Conservation (phyloP, 2,329 filamentous ascomycete species). For the Calonectria pseudoreteaudii region DNA sequence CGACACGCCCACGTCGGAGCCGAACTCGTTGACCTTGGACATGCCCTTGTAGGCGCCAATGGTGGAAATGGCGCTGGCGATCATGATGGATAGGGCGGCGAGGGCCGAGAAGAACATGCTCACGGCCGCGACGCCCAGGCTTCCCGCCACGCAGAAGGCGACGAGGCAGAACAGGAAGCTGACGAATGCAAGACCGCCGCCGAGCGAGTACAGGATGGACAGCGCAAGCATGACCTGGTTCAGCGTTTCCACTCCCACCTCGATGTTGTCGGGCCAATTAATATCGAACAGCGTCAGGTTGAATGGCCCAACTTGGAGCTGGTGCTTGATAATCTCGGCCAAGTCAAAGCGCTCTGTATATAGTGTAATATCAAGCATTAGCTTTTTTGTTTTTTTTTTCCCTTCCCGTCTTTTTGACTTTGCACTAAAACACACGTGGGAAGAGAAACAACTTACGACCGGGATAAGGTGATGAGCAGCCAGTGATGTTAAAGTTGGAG, state of each 20-base stretch:
- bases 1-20: not conserved
- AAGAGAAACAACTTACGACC: constrained; percentile 4
- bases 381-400: not conserved
- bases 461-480: not conserved
- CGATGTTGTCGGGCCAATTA: constrained; percentile 5
- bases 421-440: not conserved
- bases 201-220: not conserved
- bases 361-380: not conserved
- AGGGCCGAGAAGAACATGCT: constrained; percentile 6
- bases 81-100: not conserved
- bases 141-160: constrained; percentile 1
- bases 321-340: not conserved
- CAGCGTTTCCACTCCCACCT: constrained; percentile 1
- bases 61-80: constrained; percentile 2
- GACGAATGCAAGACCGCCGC: not conserved
- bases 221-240: constrained; percentile 7
- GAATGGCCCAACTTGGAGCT: not conserved
- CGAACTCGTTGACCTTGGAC: not conserved
- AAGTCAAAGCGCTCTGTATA: constrained; percentile 9
- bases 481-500: constrained; percentile 1
- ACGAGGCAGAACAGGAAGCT: not conserved
- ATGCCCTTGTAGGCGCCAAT: constrained; percentile 11
- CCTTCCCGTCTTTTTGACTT: not conserved
- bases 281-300: constrained; percentile 5
- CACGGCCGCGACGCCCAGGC: not conserved